Base-by-base conservation (phyloP, 2,329 filamentous ascomycete species). In the Colletotrichum sojae region DNA sequence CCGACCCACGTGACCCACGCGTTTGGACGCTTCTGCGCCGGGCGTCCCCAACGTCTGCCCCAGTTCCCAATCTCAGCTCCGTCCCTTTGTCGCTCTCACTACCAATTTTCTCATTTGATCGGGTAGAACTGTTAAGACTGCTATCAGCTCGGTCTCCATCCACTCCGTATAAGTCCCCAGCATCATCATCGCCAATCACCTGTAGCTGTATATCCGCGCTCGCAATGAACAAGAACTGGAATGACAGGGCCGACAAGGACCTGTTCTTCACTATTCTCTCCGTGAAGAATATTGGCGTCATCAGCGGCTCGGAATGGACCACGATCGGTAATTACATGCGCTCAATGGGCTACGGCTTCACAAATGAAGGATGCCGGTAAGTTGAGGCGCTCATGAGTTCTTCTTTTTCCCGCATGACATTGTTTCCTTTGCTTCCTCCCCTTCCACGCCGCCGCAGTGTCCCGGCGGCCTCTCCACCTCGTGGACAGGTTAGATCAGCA, bases 301-400 rank as follows among this genome's bases (percentile, higher is more conserved):
- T 90, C 77, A 90, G 87, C 77, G 88, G 87, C 67, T 79, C 82
- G 16, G 88, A 90, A 87, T 90, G 88, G 88, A 86, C 83, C 31
- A 88, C 84, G 46, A 90, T 90, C 73, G 88, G 88, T 71, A 88
- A 87, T 76, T 83, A 88, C 71, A 90, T 90, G 88, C 83, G 88
- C 69, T 78, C 79, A 43, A 74, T 89, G 66, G 88, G 88, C 63
- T 90, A 90, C 73, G 86, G 87, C 78, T 90, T 90, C 77, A 90
- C 88, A 18, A 90, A 90, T 81, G 88, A 90, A 76, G 88, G 88
- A 73, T 90, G 88, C 73, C 86, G 88, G 88, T 90, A 80, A 81
- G 87, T 85, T 56, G 58, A 52, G 15, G 22, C 65, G 18, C 55
- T 25, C 51, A 12, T 60, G 65, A 25, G 63, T 56, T 59, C 49